phyloP scores from a whole-genome alignment of 164 flowering plant genomes.

The Kalanchoe fedtschenkoi region DNA sequence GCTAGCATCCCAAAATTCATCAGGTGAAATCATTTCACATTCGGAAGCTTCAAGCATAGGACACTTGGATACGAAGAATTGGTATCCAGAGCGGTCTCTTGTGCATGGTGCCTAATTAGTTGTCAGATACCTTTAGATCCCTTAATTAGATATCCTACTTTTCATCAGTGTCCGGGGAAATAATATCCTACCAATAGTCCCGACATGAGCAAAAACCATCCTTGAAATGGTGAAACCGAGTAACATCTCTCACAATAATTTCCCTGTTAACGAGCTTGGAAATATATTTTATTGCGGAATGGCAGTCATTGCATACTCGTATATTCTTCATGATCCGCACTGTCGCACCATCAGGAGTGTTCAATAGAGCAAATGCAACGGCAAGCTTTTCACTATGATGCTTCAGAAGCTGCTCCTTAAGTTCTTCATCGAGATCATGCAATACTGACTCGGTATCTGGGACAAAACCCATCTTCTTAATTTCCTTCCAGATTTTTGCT shows the following conservation, averaged over 20 bases:
- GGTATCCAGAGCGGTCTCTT: too few relatives aligned
- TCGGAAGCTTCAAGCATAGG: too few relatives aligned
- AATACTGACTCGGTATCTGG: conserved; percentile 67
- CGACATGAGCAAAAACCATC: conserved; percentile 67
- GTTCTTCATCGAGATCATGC: conserved; percentile 76
- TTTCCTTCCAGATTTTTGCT: conserved; percentile 56
- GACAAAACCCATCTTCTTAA: conserved; percentile 64
- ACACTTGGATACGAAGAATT: too few relatives aligned
- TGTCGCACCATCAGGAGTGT: conserved; percentile 59
- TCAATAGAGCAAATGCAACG: conserved; percentile 69
- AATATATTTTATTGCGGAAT: conserved; percentile 69
- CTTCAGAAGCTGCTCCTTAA: conserved; percentile 61
- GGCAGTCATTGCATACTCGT: conserved; percentile 86
- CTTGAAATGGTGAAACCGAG: conserved; percentile 85
- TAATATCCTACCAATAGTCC: conserved; percentile 54
- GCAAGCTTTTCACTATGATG: conserved; percentile 93
- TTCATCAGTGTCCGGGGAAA: background rate
- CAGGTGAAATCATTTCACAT: too few relatives aligned
- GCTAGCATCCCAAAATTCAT: too few relatives aligned
- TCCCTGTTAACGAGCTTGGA: conserved; percentile 64
- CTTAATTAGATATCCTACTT: background rate
- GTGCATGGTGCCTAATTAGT: too few relatives aligned
- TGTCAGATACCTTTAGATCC: background rate
- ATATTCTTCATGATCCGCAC: conserved; percentile 86
- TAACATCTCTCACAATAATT: conserved; percentile 73